Base-by-base conservation (phyloP, 1,284 basidiomycete genomes). In the Cutaneotrichosporon dermatis region DNA sequence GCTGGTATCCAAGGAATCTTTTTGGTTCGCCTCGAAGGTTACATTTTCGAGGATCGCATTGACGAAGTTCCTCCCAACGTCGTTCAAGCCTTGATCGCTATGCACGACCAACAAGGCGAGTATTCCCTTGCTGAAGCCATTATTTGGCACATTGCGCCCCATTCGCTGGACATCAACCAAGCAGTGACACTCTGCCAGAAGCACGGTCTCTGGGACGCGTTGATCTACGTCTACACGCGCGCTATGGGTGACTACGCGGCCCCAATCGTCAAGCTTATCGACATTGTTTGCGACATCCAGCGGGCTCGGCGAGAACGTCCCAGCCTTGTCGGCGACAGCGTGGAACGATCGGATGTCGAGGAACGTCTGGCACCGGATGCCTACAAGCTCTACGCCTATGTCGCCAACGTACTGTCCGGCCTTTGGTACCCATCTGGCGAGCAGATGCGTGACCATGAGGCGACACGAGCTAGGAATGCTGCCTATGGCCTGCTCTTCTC, bases 101-200 rank as follows among this genome's bases (percentile, higher is more conserved):
- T 90, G 60, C 89, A 96, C 67, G 88, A 88, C 54, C 84, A 87
- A 41, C 83, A 85, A 43, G 81, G 81, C 5, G 85, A 88, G 57
- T 87, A 88, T 16, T 88, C 89, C 53, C 81, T 86, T 3, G 90
- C 90, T 1, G 93, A 99, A 74, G 83, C 85, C 43, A 82, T 99
- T 60, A 95, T 99, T 57, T 97, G 93, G 90, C 92, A 96, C 73
- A 91, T 98, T 60, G 90, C 97, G 66, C 92, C 95, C 0, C 80
- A 84, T 12, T 90, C 88, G 67, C 80, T 99, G 59, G 96, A 99
- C 72, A 87, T 98, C 74, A 90, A 99, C 72, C 96, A 98, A 76
- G 88, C 89, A 1, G 87, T 98, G 62, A 83, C 79, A 13, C 81
- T 99, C 4, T 99, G 96, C 71, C 86, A 91, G 70, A 82, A 81